Percentiles rank a stretch among this genome's conserved stretches.
phyloP scores from a whole-genome alignment of 768 basidiomycete species.

The Suillus variegatus region DNA sequence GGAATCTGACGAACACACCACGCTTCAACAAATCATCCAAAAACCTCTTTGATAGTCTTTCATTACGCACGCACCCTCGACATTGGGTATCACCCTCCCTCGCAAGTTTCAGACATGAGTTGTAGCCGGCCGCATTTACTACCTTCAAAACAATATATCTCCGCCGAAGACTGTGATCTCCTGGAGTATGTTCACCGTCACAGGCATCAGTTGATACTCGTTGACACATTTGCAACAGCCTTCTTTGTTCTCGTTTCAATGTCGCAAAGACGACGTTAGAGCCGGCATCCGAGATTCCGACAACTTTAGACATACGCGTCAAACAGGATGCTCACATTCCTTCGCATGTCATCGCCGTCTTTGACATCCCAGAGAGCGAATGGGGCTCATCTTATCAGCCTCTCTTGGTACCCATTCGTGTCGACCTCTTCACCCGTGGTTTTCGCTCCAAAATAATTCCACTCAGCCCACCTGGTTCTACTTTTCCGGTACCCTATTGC shows the following conservation, averaged over 20 bases:
- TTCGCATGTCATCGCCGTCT: constrained; percentile 58
- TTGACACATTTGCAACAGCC: constrained; percentile 21
- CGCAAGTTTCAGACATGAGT: constrained; percentile 6
- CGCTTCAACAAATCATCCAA: constrained; percentile 16
- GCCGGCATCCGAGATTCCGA: constrained; percentile 35
- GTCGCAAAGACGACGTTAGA: constrained; percentile 28
- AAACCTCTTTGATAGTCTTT: constrained; percentile 9
- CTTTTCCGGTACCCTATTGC: constrained; percentile 33
- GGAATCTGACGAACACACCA: constrained; percentile 20
- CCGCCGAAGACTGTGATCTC: constrained; percentile 22
- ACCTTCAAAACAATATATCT: constrained; percentile 23
- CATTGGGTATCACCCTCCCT: constrained; percentile 21
- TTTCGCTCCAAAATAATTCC: constrained; percentile 40
- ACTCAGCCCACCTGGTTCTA: constrained; percentile 32
- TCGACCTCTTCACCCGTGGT: constrained; percentile 42
- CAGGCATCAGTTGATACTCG: neutral
- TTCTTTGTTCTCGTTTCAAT: constrained; percentile 35
- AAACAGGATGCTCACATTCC: constrained; percentile 48
- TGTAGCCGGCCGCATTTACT: constrained; percentile 27
- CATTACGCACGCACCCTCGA: constrained; percentile 13
- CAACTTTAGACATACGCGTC: constrained; percentile 50
- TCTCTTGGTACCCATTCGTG: constrained; percentile 54
- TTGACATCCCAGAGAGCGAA: constrained; percentile 31
- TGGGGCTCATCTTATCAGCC: constrained; percentile 36
- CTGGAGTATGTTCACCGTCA: constrained; percentile 26